Percentiles rank a stretch among this genome's conserved stretches.
phyloP scores from a whole-genome alignment of 352 stramenopile genomes.

The Globisporangium middletonii region DNA sequence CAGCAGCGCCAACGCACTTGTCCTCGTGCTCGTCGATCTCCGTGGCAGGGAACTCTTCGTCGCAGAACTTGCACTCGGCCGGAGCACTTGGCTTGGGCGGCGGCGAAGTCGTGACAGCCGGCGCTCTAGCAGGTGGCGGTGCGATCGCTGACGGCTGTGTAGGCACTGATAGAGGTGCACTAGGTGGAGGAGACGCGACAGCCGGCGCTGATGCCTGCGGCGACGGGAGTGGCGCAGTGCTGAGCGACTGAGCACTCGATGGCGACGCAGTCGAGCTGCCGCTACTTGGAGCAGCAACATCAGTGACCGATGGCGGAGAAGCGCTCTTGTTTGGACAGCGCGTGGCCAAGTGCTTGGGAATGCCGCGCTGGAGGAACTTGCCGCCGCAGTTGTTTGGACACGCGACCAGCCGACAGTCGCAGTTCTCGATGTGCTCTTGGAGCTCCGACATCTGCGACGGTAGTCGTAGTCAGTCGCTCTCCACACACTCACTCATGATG shows the following conservation, averaged over 20 bases:
- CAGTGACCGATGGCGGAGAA: not conserved
- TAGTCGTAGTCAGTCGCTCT: not conserved
- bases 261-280: not conserved
- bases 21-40: constrained; percentile 63
- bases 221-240: not conserved
- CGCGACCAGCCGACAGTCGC: constrained; percentile 68
- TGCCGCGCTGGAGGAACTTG: constrained; percentile 74
- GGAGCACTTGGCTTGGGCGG: constrained; percentile 1
- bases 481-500: too few species aligned
- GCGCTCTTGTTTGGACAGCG: constrained; percentile 44
- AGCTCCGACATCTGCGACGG: constrained; percentile 50
- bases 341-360: constrained; percentile 69
- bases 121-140: not conserved
- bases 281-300: not conserved
- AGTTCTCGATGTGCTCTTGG: constrained; percentile 78
- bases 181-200: not conserved
- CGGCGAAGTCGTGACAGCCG: not conserved
- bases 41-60: constrained; percentile 48
- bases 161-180: not conserved
- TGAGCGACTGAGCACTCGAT: not conserved
- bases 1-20: constrained; percentile 22
- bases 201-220: not conserved
- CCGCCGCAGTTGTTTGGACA: constrained; percentile 74
- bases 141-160: not conserved
- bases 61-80: constrained; percentile 73